A percentile compares a stretch with the other conserved stretches of the same genome.
Conservation (phyloP, 768 basidiomycete species). For the Boletellus ananiceps region DNA sequence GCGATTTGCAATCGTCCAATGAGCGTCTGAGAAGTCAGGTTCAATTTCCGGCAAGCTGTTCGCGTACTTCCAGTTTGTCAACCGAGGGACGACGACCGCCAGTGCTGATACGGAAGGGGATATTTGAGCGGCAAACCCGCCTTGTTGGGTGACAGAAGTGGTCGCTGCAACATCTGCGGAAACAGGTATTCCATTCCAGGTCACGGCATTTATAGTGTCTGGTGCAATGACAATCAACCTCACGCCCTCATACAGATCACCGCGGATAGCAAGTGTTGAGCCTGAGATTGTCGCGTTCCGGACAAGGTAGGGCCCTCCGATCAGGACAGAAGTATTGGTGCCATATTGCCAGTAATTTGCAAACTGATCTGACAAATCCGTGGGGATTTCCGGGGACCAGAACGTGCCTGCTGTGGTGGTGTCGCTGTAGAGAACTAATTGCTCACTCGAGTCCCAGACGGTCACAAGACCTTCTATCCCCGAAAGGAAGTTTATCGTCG, state of each 20-base stretch:
- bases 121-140: constrained; percentile 49
- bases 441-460: constrained; percentile 60
- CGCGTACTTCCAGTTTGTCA: constrained; percentile 69
- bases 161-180: constrained; percentile 33
- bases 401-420: constrained; percentile 62
- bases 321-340: constrained; percentile 61
- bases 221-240: constrained; percentile 63
- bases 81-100: constrained; percentile 40
- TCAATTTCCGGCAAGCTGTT: constrained; percentile 72
- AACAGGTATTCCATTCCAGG: constrained; percentile 66
- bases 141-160: constrained; percentile 28
- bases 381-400: constrained; percentile 67
- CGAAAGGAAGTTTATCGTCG: constrained; percentile 50
- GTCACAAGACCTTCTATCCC: constrained; percentile 58
- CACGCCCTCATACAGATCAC: constrained; percentile 61
- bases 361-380: constrained; percentile 36
- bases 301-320: constrained; percentile 63
- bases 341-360: constrained; percentile 70
- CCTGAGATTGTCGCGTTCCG: constrained; percentile 47
- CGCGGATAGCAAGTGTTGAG: constrained; percentile 53
- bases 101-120: constrained; percentile 25
- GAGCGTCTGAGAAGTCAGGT: constrained; percentile 51
- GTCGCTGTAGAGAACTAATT: constrained; percentile 68
- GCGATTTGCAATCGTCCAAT: constrained; percentile 65
- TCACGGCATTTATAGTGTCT: constrained; percentile 44